Evolutionary conservation across 371 early-diverging fungal genomes (phyloP), one percentile per base, ranked within the genome.

Genomic region (Mucor piriformis): DNA sequence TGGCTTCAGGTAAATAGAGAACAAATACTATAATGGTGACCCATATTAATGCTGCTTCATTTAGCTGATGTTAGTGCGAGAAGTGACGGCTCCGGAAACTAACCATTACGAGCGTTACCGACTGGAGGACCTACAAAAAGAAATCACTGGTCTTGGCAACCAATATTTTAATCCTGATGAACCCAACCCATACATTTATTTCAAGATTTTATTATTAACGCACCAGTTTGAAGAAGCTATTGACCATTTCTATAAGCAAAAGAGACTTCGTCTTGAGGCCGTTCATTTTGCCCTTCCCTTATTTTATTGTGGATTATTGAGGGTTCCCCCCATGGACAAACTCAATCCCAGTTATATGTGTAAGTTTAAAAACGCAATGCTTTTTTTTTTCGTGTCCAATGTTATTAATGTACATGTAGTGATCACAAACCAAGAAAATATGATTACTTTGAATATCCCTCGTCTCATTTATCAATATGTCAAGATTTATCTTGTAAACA

Each of bases 241-340:
- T 25, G 78, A 83, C 27, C 86, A 87, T 54, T 70, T 93, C 12
- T 70, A 76, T 37, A 72, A 81, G 52, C 66, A 74, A 27, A 86
- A 83, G 15, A 68, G 55, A 6, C 86, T 77, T 62, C 69, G 77
- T 12, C 68, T 87, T 8, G 96, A 96, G 58, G 91, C 92, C 7
- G 87, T 96, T 11, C 97, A 97, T 62, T 90, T 95, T 78, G 94
- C 93, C 23, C 85, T 92, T 46, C 87, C 90, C 0, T 69, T 95
- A 59, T 88, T 84, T 0, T 88, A 91, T 67, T 81, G 87, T 61
- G 92, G 96, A 6, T 62, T 90, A 46, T 74, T 97, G 23, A 72
- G 60, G 7, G 44, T 70, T 15, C 35, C 64, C 12, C 54, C 52
- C n/a, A 10, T 66, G 13, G 68, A 59, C 18, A 54, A 67, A n/a